phyloP scores from a whole-genome alignment of 345 rosid genomes.

The Cardamine chenopodiifolia region DNA sequence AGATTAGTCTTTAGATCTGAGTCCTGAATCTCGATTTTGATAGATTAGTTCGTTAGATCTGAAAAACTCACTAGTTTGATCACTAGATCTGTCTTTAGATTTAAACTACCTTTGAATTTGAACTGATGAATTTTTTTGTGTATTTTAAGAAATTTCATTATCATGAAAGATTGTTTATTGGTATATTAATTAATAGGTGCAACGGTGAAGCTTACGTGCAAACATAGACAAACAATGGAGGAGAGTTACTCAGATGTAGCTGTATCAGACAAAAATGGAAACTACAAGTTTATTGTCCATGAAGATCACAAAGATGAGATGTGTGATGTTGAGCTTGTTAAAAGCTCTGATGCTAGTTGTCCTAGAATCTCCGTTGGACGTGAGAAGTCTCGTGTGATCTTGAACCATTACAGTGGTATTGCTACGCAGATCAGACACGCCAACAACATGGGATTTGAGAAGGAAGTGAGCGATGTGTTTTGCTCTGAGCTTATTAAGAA shows the following conservation, averaged over 20 bases:
- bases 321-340: constrained; percentile 68
- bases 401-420: constrained; percentile 73
- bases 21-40: not conserved
- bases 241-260: constrained; percentile 51
- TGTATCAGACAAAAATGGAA: constrained; percentile 58
- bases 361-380: constrained; percentile 55
- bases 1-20: not conserved
- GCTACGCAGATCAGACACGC: constrained; percentile 55
- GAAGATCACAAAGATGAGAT: constrained; percentile 72
- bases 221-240: constrained; percentile 53
- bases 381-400: constrained; percentile 75
- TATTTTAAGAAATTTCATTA: not conserved
- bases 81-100: constrained; percentile 18
- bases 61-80: not conserved
- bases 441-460: constrained; percentile 72
- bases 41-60: constrained; percentile 13
- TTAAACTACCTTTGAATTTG: not conserved
- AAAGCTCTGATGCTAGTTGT: constrained; percentile 61
- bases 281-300: constrained; percentile 55
- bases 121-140: not conserved
- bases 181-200: constrained; percentile 53
- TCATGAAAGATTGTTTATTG: not conserved
- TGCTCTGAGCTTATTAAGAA: constrained; percentile 69
- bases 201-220: constrained; percentile 66
- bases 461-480: constrained; percentile 47